These are phyloP conservation scores for Plantago elongata DNA, from an alignment of 257 asterid genomes.

Conservation along the genomic window DNA sequence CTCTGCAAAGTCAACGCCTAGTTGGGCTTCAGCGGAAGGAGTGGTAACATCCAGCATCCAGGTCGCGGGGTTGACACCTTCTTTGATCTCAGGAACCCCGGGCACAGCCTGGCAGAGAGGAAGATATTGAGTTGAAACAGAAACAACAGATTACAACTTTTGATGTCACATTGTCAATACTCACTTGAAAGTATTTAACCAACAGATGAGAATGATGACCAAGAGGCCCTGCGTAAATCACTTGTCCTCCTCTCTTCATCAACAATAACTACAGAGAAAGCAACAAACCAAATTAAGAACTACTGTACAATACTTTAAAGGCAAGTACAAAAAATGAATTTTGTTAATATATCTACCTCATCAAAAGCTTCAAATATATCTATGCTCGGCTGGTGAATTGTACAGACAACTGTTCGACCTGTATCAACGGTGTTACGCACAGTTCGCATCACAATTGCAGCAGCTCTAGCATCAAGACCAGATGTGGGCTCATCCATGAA, in stretches of 20 bases:
- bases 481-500: constrained; percentile 97
- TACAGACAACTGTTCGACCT: constrained; percentile 81
- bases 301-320: background rate
- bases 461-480: constrained; percentile 90
- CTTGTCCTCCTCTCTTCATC: constrained; percentile 95
- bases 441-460: constrained; percentile 83
- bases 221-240: constrained; percentile 66
- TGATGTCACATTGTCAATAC: constrained; percentile 13
- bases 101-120: constrained; percentile 46
- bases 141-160: background rate
- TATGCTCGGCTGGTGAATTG: constrained; percentile 86
- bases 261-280: constrained; percentile 47
- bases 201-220: constrained; percentile 65
- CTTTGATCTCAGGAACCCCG: constrained; percentile 66
- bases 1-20: constrained; percentile 65
- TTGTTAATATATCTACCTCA: constrained; percentile 42
- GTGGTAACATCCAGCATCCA: constrained; percentile 85
- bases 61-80: constrained; percentile 79
- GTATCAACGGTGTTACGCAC: constrained; percentile 88
- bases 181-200: constrained; percentile 67
- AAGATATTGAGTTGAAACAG: constrained; percentile 9
- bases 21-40: constrained; percentile 60
- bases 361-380: constrained; percentile 88
- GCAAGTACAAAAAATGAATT: background rate
- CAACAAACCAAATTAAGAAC: background rate